Conservation (phyloP, 148 eudicot genomes). For the Fallopia convolvulus region DNA sequence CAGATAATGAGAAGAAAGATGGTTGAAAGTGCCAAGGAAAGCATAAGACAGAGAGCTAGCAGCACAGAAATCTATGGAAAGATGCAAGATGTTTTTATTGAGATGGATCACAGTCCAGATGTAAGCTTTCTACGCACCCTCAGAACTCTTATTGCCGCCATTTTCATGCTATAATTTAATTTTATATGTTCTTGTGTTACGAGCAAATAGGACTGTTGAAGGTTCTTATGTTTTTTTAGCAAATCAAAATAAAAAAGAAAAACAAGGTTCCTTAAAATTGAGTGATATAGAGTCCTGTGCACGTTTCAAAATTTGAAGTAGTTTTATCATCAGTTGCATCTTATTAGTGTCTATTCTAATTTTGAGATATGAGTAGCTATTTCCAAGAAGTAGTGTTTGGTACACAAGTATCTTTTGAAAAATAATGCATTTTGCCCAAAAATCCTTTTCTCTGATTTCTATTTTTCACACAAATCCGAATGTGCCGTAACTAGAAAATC, state of each 20-base stretch:
- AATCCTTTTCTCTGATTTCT: no score
- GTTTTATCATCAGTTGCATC: not conserved
- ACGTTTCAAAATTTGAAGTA: not conserved
- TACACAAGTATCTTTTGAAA: no score
- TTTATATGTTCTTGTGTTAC: not conserved
- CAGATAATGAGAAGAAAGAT: slow-evolving; percentile 22
- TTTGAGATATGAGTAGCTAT: no score
- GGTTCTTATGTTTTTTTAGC: not conserved
- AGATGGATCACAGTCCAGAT: slow-evolving; percentile 20
- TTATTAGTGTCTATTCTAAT: not conserved
- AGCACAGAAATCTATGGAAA: slow-evolving; percentile 25
- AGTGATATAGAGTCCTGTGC: not conserved
- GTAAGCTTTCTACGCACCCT: not conserved
- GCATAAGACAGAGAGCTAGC: slow-evolving; percentile 21
- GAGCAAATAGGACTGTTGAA: not conserved
- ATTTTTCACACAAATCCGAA: no score
- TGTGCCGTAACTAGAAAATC: no score
- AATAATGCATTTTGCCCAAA: no score
- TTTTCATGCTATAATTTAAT: not conserved
- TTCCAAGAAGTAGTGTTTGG: no score
- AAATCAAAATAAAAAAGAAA: not conserved
- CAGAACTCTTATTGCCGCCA: not conserved
- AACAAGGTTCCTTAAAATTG: not conserved
- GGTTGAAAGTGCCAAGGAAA: slow-evolving; percentile 29
- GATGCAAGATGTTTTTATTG: slow-evolving; percentile 29